Evolutionary conservation across 495 filamentous ascomycete species (phyloP), one percentile per base, ranked within the genome.

Genomic region (Hyaloscypha finlandica): DNA sequence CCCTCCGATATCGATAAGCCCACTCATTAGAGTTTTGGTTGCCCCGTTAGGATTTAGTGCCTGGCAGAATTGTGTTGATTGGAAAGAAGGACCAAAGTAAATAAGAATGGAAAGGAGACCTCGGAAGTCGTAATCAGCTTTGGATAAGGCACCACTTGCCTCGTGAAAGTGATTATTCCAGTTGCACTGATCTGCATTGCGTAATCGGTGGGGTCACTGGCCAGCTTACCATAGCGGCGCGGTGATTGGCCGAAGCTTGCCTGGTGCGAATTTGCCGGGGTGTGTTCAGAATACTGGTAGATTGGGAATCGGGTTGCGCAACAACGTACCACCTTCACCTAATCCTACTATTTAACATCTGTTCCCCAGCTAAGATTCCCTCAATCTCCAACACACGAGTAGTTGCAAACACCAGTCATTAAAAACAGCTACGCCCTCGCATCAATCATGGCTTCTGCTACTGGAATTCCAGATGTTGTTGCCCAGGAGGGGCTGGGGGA

Each of bases 391-490:
- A 25, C 71, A 67, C 59, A 63, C 66, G 51, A 8, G 2, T 59
- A 48, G 48, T 68, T 14, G 32, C 58, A 6, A 70, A 29, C 51
- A 8, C 11, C 42, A 6, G 1, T 3, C 42, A 4, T 12, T 48
- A 16, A 48, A 48, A 6, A 1, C 42, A 48, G 42, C 16, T 14
- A 14, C 42, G 16, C 8, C 16, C 16, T 48, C 16, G 16, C 8
- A 48, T 25, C 71, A 78, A 42, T 25, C 45, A 87, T 87, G 84
- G 79, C 85, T 14, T 86, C 85, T 37, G 81, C 82, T 51, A 84
- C 84, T 30, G 83, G 82, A 64, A 83, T 84, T 32, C 78, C 78
- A 70, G 73, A 74, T 35, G 57, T 19, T 63, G 53, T 63, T 72
- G 67, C 70, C 25, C 39, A 16, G n/a, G 45, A 56, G n/a, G 57